Conservation (phyloP, 2,329 filamentous ascomycete genomes). For the Aspergillus alliaceus region DNA sequence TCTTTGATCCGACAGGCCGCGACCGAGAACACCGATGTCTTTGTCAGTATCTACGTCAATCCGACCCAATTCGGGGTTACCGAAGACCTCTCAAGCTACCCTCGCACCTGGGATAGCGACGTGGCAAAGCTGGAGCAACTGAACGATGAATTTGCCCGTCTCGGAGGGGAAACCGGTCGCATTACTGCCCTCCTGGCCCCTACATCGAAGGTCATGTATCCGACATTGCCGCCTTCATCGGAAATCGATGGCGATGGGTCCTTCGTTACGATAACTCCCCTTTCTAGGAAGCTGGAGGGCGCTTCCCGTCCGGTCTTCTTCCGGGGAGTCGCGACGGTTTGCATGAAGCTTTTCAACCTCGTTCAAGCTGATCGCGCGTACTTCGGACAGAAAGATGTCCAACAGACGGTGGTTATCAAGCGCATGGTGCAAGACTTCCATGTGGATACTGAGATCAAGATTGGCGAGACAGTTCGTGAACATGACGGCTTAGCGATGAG, state of each 20-base stretch:
- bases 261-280: constrained; percentile 87
- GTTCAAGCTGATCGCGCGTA: constrained; percentile 76
- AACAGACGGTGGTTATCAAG: constrained; percentile 88
- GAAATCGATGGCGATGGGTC: constrained; percentile 75
- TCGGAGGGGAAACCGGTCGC: constrained; percentile 56
- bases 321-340: constrained; percentile 91
- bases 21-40: constrained; percentile 77
- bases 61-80: constrained; percentile 90
- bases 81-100: constrained; percentile 87
- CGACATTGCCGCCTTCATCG: constrained; percentile 71
- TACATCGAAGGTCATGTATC: constrained; percentile 81
- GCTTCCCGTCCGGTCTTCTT: constrained; percentile 90
- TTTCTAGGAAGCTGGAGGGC: constrained; percentile 80
- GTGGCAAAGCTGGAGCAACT: constrained; percentile 65
- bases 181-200: constrained; percentile 86
- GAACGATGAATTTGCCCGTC: constrained; percentile 69
- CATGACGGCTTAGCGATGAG: constrained; percentile 83
- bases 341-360: constrained; percentile 90
- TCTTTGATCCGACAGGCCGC: constrained; percentile 83
- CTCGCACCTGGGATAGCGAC: constrained; percentile 83
- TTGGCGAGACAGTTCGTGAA: constrained; percentile 75
- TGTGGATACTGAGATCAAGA: constrained; percentile 70
- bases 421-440: constrained; percentile 87
- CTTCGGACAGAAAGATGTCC: constrained; percentile 97
- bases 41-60: constrained; percentile 94